Percentiles rank a stretch among this genome's conserved stretches.
phyloP scores from a whole-genome alignment of 345 rosid species.

The Populus deltoides region DNA sequence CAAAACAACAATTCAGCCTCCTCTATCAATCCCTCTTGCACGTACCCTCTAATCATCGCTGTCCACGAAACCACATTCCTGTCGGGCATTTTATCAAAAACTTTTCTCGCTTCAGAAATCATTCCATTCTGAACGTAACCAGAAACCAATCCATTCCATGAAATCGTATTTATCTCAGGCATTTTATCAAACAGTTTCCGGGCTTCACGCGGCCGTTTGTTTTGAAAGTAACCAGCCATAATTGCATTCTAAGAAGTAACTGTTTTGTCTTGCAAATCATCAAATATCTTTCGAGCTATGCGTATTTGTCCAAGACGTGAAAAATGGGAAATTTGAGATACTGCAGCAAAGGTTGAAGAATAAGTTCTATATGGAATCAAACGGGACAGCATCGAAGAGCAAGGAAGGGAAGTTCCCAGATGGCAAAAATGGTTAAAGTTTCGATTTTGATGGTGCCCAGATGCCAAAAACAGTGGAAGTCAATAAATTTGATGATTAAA shows the following conservation, averaged over 20 bases:
- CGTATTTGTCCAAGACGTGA: constrained; percentile 51
- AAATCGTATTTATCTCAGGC: constrained; percentile 65
- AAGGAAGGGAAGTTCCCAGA: constrained; percentile 1
- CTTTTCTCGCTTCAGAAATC: constrained; percentile 49
- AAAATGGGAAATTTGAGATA: constrained; percentile 45
- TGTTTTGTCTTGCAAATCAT: constrained; percentile 45
- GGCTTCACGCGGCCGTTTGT: constrained; percentile 51
- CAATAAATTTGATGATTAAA: too few relatives aligned
- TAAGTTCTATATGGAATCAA: constrained; percentile 28
- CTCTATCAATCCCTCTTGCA: constrained; percentile 49
- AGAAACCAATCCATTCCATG: constrained; percentile 71
- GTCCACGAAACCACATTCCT: constrained; percentile 77
- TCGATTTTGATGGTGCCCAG: not conserved
- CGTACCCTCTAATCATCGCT: constrained; percentile 64
- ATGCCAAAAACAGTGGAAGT: not conserved
- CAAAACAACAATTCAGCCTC: constrained; percentile 65
- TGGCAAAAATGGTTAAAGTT: not conserved
- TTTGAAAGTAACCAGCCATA: constrained; percentile 49
- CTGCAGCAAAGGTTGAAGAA: constrained; percentile 17
- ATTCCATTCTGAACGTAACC: constrained; percentile 62
- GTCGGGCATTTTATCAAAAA: constrained; percentile 65
- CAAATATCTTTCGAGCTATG: constrained; percentile 55
- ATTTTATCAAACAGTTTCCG: constrained; percentile 50
- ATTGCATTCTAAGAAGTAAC: constrained; percentile 66
- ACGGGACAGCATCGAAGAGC: constrained; percentile 36